Conservation (phyloP, 2,329 filamentous ascomycete genomes). For the Trichothecium sympodiale region DNA sequence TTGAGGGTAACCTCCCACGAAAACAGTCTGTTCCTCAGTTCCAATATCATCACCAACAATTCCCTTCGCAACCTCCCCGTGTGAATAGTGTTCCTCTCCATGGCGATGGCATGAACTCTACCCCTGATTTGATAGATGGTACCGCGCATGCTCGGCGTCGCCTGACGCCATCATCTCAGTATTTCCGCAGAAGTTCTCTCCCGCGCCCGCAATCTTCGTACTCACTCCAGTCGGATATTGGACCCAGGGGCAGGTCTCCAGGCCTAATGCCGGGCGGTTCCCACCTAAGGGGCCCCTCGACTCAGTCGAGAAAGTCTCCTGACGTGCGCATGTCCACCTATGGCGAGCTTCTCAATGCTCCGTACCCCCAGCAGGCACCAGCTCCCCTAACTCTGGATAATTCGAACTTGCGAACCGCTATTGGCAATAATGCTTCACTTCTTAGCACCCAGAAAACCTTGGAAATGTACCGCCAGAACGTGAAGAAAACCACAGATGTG, state of each 20-base stretch:
- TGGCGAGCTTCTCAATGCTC: constrained; percentile 51
- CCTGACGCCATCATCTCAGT: constrained; percentile 46
- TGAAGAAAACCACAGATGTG: constrained; percentile 90
- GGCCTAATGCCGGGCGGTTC: constrained; percentile 28
- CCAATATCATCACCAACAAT: constrained; percentile 51
- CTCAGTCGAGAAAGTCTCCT: constrained; percentile 42
- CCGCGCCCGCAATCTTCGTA: constrained; percentile 67
- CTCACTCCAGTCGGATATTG: constrained; percentile 61
- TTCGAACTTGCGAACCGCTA: constrained; percentile 61
- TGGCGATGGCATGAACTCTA: constrained; percentile 34
- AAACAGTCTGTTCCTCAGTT: constrained; percentile 41
- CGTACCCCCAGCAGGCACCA: constrained; percentile 68
- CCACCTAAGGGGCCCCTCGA: constrained; percentile 35
- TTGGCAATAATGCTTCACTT: constrained; percentile 84
- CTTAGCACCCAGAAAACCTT: constrained; percentile 87
- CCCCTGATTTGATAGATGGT: constrained; percentile 39
- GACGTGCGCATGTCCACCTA: constrained; percentile 43
- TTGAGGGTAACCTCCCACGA: constrained; percentile 30
- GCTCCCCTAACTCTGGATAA: constrained; percentile 68
- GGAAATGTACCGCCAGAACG: constrained; percentile 93
- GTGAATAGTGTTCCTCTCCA: constrained; percentile 31
- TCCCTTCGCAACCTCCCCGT: constrained; percentile 25
- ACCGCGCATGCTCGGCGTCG: constrained; percentile 45
- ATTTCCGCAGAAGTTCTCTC: constrained; percentile 45
- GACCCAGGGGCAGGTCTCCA: constrained; percentile 51